phyloP scores from a whole-genome alignment of 1,284 basidiomycete species.

The Naganishia cerealis region DNA sequence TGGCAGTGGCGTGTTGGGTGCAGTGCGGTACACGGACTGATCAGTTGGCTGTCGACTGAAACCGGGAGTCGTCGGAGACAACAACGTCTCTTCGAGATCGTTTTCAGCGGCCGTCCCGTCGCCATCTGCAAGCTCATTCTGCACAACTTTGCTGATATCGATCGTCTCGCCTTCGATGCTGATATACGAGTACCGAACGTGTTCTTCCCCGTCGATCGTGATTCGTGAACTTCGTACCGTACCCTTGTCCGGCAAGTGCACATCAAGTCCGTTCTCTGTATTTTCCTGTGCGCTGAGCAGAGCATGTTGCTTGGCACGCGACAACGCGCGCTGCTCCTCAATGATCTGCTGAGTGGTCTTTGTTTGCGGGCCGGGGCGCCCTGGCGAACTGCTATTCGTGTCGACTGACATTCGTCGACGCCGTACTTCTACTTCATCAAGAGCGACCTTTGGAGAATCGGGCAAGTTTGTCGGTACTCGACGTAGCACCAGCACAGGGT shows the following conservation, averaged over 20 bases:
- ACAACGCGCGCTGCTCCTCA: slow-evolving; percentile 81
- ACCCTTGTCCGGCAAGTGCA: slow-evolving; percentile 76
- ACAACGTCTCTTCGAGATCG: slow-evolving; percentile 32
- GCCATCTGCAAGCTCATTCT: slow-evolving; percentile 68
- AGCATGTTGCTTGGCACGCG: slow-evolving; percentile 78
- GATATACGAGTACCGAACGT: slow-evolving; percentile 86
- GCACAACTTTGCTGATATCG: slow-evolving; percentile 88
- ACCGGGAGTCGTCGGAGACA: slow-evolving; percentile 34
- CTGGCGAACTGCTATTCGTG: slow-evolving; percentile 7
- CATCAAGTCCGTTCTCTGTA: slow-evolving; percentile 78
- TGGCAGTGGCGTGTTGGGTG: slow-evolving; percentile 43
- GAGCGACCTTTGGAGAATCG: slow-evolving; percentile 63
- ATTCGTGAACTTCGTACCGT: slow-evolving; percentile 76
- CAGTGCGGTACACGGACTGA: slow-evolving; percentile 44
- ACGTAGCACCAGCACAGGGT: slow-evolving; percentile 85
- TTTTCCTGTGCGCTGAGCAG: slow-evolving; percentile 81
- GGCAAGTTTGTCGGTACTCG: slow-evolving; percentile 57
- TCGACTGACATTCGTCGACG: slow-evolving; percentile 35
- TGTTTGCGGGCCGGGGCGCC: slow-evolving; percentile 2
- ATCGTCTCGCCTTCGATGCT: slow-evolving; percentile 79
- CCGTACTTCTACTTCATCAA: slow-evolving; percentile 67
- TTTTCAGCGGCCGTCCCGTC: slow-evolving; percentile 48
- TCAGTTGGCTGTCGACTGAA: slow-evolving; percentile 41
- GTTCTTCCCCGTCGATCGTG: slow-evolving; percentile 58
- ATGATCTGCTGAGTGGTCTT: slow-evolving; percentile 74